Conservation (phyloP, 208 protist genomes). For the Leishmania gerbilli region DNA sequence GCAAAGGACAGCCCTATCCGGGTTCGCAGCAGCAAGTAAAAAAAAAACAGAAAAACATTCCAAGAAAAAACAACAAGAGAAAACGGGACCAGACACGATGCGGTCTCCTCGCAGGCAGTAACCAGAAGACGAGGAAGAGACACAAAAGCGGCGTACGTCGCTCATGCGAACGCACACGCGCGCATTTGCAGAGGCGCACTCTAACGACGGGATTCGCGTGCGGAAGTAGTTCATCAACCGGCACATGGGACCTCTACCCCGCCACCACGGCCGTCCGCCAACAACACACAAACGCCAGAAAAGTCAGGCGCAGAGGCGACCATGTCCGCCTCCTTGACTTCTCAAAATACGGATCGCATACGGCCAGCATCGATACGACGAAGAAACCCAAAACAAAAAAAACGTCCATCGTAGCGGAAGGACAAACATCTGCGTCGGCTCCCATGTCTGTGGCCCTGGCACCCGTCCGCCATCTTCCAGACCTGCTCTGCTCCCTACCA, state of each 20-base stretch:
- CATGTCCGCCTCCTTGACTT: neutral
- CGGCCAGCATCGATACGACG: neutral
- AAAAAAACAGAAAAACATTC: no score
- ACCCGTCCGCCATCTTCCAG: neutral
- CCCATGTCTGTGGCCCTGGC: neutral
- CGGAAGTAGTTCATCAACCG: neutral
- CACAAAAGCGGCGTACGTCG: neutral
- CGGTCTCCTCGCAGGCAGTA: neutral
- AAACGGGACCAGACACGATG: no score
- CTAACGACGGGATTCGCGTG: neutral
- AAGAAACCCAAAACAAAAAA: constrained; percentile 16
- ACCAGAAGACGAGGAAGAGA: neutral
- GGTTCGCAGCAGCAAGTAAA: neutral
- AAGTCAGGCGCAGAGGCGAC: neutral
- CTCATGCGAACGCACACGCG: neutral
- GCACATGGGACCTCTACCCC: neutral
- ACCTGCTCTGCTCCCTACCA: neutral
- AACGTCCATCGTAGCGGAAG: neutral
- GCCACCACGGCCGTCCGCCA: neutral
- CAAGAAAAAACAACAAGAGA: no score
- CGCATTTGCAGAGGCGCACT: neutral
- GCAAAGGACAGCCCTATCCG: neutral
- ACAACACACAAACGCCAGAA: neutral
- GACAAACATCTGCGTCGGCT: no score
- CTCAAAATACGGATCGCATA: neutral